phyloP scores from a whole-genome alignment of 1,284 basidiomycete genomes.

The Trametes versicolor region DNA sequence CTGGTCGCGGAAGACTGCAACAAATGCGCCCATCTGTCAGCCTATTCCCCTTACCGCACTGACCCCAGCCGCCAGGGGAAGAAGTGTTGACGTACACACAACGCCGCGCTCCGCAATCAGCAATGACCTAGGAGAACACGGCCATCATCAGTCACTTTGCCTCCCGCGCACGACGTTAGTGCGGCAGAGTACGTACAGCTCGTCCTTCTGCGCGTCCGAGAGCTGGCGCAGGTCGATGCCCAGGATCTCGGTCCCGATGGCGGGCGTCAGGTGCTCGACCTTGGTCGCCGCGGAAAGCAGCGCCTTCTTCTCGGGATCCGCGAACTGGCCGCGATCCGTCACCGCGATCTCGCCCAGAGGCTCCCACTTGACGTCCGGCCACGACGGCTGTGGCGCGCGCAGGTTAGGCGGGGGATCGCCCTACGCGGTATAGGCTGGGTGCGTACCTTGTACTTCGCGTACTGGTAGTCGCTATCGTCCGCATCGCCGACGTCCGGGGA shows the following conservation, averaged over 20 bases:
- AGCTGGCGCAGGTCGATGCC: constrained; percentile 73
- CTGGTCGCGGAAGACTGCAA: constrained; percentile 76
- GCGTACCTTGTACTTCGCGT: constrained; percentile 67
- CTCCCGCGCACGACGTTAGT: not conserved
- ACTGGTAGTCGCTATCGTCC: constrained; percentile 60
- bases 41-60: not conserved
- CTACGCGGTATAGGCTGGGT: not conserved
- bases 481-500: constrained; percentile 64
- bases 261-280: constrained; percentile 68
- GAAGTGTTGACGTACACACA: constrained; percentile 63
- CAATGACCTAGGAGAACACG: constrained; percentile 56
- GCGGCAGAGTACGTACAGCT: constrained; percentile 55
- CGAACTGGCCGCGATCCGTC: constrained; percentile 68
- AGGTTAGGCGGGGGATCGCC: not conserved
- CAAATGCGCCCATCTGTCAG: constrained; percentile 27
- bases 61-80: not conserved
- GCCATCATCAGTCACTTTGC: constrained; percentile 18
- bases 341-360: constrained; percentile 68
- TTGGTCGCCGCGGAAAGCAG: constrained; percentile 66
- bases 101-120: constrained; percentile 76
- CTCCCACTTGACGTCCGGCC: constrained; percentile 71
- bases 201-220: constrained; percentile 69
- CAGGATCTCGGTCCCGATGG: constrained; percentile 70
- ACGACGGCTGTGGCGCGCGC: constrained; percentile 59
- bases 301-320: constrained; percentile 68